Evolutionary conservation across 768 basidiomycete species (phyloP), one percentile per base, ranked within the genome.

Genomic region (Mrakia blollopis): DNA sequence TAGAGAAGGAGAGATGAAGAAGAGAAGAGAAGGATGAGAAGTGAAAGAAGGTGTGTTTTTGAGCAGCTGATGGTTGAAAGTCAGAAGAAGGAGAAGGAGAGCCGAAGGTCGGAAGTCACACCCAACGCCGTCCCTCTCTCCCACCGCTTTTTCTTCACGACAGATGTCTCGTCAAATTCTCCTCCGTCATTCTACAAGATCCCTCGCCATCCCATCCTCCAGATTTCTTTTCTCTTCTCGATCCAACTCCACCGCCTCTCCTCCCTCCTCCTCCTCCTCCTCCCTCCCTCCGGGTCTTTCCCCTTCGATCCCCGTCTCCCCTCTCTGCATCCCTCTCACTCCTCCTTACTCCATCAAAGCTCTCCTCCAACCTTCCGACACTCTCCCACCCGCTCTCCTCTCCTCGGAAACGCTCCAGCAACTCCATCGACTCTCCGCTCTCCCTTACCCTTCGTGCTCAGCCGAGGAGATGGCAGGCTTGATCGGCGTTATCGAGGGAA

Each of bases 281-380:
- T 21, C 67, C 44, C 21, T 69, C 41, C 44, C 67, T 32, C 25
- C 67, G 1, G 39, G 39, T n/a, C 67, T 69, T 21, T 5, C 10
- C 39, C 44, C 67, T 9, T 32, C 67, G 9, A 0, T 69, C 13
- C 39, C 67, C 37, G 70, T 72, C 54, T 72, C 71, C 11, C 28
- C 52, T 23, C 71, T 72, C 35, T 72, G 71, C 35, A 72, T 72
- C 54, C 71, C 71, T 28, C 50, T 72, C 54, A 37, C 32, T 25
- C 71, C 71, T 10, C 11, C 71, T 9, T 72, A 72, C 54, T 72
- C 71, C 4, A 69, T 69, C 67, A 44, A n/a, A 7, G n/a, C 16
- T 25, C 71, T 72, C 50, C 71, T 72, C 71, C 47, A 50, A 7
- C 30, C 71, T 1, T 30, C 32, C 30, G 35, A 50, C 21, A 30